Evolutionary conservation across 2,329 filamentous ascomycete genomes (phyloP), one percentile per base, ranked within the genome.

Genomic region (Ascomycota sp.): DNA sequence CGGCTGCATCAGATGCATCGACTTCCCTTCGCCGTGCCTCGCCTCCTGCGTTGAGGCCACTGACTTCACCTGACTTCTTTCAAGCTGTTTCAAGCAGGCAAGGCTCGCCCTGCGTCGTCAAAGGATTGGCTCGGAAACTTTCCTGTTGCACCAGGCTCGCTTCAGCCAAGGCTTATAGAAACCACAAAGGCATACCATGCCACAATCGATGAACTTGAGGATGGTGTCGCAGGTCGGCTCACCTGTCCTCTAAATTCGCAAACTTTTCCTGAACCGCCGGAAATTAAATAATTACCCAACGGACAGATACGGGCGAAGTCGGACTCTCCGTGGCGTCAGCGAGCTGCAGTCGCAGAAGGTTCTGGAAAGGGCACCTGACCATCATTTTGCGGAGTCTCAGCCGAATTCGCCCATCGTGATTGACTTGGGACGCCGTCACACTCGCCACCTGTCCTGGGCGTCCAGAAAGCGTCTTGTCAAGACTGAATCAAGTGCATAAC

Each of bases 51-150:
- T 27, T n/a, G 2, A 7, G 25, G 31, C 9, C 12, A 27, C 27
- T 34, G 29, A 36, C 35, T 7, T 27, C 12, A 4, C 25, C 9
- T n/a, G 13, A n/a, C 9, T 5, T 34, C 25, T 24, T 29, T 24
- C 27, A 29, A 73, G 68, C 59, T 72, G 24, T 56, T 73, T 10
- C 63, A 72, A 46, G 66, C 63, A 2, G 68, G 66, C 11, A 73
- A 67, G 45, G 64, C 66, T 12, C 51, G 72, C 9, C 64, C 57
- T 33, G 52, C 59, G 2, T 59, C 59, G 28, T 52, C 54, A 25
- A 61, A 57, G 40, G 61, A 66, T 40, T 54, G 56, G 10, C 51
- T 57, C 29, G 56, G 52, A 37, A 53, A 53, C 30, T 38, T 54
- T 11, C 43, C 45, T 11, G 49, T 47, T 11, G 45, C 45, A 11